Base-by-base conservation (phyloP, 163 green algal genomes). In the Prototheca wickerhamii region DNA sequence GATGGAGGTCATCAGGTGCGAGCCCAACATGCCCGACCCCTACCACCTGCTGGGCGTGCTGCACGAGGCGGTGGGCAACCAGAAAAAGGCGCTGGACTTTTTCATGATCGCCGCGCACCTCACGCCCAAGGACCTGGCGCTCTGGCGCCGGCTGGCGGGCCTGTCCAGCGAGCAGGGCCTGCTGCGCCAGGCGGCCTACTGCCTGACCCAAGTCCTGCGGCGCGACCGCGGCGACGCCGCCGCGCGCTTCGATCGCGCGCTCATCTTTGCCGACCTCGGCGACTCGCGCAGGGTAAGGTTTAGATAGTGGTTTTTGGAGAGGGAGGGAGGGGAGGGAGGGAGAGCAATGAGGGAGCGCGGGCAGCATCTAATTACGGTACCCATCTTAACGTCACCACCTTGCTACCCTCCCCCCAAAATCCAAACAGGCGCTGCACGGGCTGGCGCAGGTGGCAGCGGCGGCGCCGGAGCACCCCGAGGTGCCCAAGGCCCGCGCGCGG, bases 21-120 rank as follows among this genome's bases (percentile, higher is more conserved):
- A 79, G 4, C 88, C 89, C 46, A 87, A 95, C 68, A 52, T 87
- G 35, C 60, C 79, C 10, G 89, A 95, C 64, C 75, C 86, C 37
- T 96, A 93, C 76, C 76, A 89, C 72, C 92, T 85, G 15, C 74
- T 96, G 60, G 88, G 82, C 5, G 65, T 89, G 72, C 53, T 91
- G 54, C 72, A 91, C 55, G 84, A 94, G 49, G 74, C 72, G 2
- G 69, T 76, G 23, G 82, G 79, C 17, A 70, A 79, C 25, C 40
- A 28, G 32, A 86, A 54, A 26, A 86, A 83, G 60, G 79, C 87
- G 0, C 76, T 96, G 28, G 80, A 92, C 73, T 95, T 91, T 68
- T 89, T 81, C 77, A 95, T 95, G 84, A 87, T 96, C 30, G 85
- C 89, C 8, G 89, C 82, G 33, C 32, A 50, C 56, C 18, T 49